Percentiles rank a stretch among this genome's conserved stretches.
phyloP scores from a whole-genome alignment of 2,329 filamentous ascomycete genomes.

The Calonectria ilicicola region DNA sequence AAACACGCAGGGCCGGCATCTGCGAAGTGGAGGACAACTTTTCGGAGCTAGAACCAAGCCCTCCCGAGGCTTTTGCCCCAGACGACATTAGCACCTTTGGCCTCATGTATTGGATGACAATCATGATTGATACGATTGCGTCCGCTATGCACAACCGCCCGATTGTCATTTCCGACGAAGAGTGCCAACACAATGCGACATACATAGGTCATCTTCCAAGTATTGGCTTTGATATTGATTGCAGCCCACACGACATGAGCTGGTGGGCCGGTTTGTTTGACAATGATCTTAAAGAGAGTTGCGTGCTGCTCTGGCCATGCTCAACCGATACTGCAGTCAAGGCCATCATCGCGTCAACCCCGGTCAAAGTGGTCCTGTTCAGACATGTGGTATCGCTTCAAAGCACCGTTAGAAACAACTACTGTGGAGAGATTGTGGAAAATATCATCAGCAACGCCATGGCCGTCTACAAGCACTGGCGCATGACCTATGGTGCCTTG shows the following conservation, averaged over 20 bases:
- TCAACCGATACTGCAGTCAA: slow-evolving; percentile 61
- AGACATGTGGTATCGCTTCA: slow-evolving; percentile 67
- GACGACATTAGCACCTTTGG: slow-evolving; percentile 59
- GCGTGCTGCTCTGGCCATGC: slow-evolving; percentile 62
- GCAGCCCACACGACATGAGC: slow-evolving; percentile 40
- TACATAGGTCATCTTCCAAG: slow-evolving; percentile 33
- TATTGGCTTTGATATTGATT: slow-evolving; percentile 26
- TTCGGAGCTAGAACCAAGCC: background rate
- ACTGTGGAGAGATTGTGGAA: slow-evolving; percentile 56
- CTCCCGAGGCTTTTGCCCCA: slow-evolving; percentile 36
- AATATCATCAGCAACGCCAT: slow-evolving; percentile 59
- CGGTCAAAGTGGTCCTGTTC: slow-evolving; percentile 70
- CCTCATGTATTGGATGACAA: slow-evolving; percentile 69
- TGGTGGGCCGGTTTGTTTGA: slow-evolving; percentile 50
- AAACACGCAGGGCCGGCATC: slow-evolving; percentile 31
- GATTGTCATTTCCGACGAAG: slow-evolving; percentile 52
- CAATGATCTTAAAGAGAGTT: slow-evolving; percentile 34
- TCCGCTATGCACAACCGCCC: slow-evolving; percentile 60
- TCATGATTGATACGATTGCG: slow-evolving; percentile 70
- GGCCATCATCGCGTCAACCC: slow-evolving; percentile 63
- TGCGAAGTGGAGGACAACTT: background rate
- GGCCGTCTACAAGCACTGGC: slow-evolving; percentile 67
- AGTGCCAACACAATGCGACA: slow-evolving; percentile 50
- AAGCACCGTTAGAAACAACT: slow-evolving; percentile 57
- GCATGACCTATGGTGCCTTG: slow-evolving; percentile 61